Evolutionary conservation across 2,329 filamentous ascomycete genomes (phyloP).

Genomic region (Cladosporium sp.): DNA sequence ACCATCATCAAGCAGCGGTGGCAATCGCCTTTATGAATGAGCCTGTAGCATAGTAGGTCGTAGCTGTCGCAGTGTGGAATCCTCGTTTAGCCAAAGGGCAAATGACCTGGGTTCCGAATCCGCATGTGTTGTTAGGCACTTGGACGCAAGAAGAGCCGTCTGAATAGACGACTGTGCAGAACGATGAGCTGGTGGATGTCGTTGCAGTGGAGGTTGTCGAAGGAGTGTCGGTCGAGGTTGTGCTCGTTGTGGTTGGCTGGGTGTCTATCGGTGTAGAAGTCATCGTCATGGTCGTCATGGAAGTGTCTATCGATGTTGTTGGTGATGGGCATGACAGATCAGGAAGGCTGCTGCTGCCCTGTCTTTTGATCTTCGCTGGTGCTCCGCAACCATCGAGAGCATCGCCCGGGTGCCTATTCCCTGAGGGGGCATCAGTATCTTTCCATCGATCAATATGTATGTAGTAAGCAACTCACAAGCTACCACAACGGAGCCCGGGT

Average conservation of each 20-base stretch:
- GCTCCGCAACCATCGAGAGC: neutral
- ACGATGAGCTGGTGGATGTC: neutral
- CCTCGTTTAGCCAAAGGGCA: conserved; percentile 4
- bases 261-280: neutral
- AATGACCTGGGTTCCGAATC: neutral
- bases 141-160: neutral
- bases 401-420: neutral
- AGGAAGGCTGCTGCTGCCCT: neutral
- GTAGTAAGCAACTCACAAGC: neutral
- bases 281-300: neutral
- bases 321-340: neutral
- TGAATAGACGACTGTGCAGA: neutral
- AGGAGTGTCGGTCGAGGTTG: neutral
- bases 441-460: no score
- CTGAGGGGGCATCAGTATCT: neutral
- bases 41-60: neutral
- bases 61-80: neutral
- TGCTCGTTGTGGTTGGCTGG: neutral
- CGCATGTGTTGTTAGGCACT: neutral
- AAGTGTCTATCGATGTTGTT: neutral
- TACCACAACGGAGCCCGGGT: neutral
- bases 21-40: neutral
- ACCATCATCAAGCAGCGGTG: neutral
- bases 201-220: neutral
- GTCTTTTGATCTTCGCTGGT: neutral